Evolutionary conservation across 192 early-diverging fungal species (phyloP).

Genomic region (Coemansia sp.): DNA sequence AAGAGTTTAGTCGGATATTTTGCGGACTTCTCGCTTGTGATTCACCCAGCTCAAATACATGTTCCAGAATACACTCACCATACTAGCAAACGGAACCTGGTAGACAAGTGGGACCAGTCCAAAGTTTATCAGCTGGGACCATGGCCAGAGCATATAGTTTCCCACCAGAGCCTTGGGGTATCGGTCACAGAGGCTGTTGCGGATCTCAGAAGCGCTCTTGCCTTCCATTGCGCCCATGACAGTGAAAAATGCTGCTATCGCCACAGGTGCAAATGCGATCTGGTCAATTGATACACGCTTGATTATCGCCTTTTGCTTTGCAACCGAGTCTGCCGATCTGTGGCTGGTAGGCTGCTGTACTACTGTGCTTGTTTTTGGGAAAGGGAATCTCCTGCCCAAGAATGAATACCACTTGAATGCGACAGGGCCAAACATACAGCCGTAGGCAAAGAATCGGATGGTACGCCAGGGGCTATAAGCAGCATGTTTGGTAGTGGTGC

Average conservation of each 20-base stretch:
- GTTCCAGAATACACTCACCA: constrained; percentile 69
- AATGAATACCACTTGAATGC: constrained; percentile 66
- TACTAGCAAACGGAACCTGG: constrained; percentile 66
- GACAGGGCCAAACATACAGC: constrained; percentile 65
- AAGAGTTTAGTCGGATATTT: background rate
- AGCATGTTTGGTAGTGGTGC: background rate
- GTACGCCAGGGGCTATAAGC: constrained; percentile 43
- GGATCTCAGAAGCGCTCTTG: constrained; percentile 45
- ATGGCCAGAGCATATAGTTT: constrained; percentile 62
- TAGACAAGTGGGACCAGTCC: constrained; percentile 63
- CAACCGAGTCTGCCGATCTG: background rate
- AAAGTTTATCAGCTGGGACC: constrained; percentile 71
- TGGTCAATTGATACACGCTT: constrained; percentile 65
- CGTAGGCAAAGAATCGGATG: constrained; percentile 62
- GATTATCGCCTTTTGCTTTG: constrained; percentile 19
- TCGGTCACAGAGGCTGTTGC: constrained; percentile 53
- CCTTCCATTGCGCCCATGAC: constrained; percentile 63
- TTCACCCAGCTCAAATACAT: constrained; percentile 67
- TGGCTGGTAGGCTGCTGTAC: background rate
- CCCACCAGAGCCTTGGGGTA: constrained; percentile 21
- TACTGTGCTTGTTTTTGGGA: background rate
- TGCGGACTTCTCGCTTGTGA: constrained; percentile 13
- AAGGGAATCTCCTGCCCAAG: constrained; percentile 63
- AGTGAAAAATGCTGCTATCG: constrained; percentile 61
- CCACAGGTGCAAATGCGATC: constrained; percentile 63